Base-by-base conservation (phyloP, 2,329 filamentous ascomycete genomes). In the Penicillium sumatraense region DNA sequence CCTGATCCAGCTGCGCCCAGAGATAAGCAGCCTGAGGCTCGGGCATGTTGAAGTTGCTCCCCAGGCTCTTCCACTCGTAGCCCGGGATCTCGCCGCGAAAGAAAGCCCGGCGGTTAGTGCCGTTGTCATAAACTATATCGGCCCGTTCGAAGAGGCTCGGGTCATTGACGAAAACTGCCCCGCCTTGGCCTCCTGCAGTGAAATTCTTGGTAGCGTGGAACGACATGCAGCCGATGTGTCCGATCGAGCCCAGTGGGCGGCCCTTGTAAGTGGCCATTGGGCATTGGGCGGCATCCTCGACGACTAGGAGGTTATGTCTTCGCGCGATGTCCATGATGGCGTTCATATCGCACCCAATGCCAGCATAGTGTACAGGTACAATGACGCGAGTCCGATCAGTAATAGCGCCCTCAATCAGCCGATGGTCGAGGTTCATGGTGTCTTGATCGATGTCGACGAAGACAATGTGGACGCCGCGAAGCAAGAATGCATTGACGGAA, bases 141-240 rank as follows among this genome's bases (percentile, higher is more conserved):
- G 56, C 50, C 9, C 56, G 52, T 18, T 57, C 44, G 0, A 49
- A 14, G 2, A 63, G 33, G 2, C 10, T 53, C 3, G 38, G 31
- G 3, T 56, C 54, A 13, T 63, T 63, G 14, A 63, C 10, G 10
- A 61, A 47, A 9, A 61, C 21, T 1, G 60, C 58, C 8, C 58
- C 58, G 3, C 60, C 58, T 26, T 56, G 55, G 0, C 60, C 60
- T 2, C 52, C 56, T 2, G 56, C 52, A 2, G 59, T 63, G 24
- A 62, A 46, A 38, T 58, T 55, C 27, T 60, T 61, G 20, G 53
- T 58, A 27, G 56, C 61, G 23, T 63, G 57, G 46, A 63, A 62
- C 20, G 54, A 58, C 27, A 63, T 51, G 20, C 57, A 63, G 5
- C 61, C 59, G 2, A 63, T 33, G 11, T 56, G 40, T 1, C 57